These are phyloP conservation scores for Passiflora organensis DNA, from an alignment of 345 rosid genomes.

Conservation along the genomic window DNA sequence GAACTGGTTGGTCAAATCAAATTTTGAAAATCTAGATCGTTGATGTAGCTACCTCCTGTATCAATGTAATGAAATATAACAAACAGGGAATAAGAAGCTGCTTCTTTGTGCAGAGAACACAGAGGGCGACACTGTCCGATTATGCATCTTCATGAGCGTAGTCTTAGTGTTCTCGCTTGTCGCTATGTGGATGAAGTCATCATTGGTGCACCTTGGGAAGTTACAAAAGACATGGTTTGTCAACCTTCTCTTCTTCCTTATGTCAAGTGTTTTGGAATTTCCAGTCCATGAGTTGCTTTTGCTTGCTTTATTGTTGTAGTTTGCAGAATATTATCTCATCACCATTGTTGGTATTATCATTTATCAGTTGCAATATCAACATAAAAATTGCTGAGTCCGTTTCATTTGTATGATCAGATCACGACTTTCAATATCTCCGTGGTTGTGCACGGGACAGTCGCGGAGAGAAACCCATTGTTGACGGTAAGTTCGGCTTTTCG, in stretches of 20 bases:
- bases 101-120: slow-evolving; percentile 51
- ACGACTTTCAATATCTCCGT: slow-evolving; percentile 73
- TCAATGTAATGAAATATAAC: background rate
- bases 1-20: no score
- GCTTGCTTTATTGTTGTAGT: background rate
- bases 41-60: background rate
- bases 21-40: no score
- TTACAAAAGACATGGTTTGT: slow-evolving; percentile 80
- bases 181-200: slow-evolving; percentile 97
- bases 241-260: background rate
- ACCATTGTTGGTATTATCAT: no score
- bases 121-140: slow-evolving; percentile 69
- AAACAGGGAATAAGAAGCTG: slow-evolving; percentile 2
- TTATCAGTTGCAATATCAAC: background rate
- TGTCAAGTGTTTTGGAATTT: background rate
- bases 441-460: slow-evolving; percentile 83
- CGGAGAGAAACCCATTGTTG: slow-evolving; percentile 46
- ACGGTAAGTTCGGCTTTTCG: slow-evolving; percentile 30
- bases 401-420: slow-evolving; percentile 37
- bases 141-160: slow-evolving; percentile 91
- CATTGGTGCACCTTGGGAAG: slow-evolving; percentile 97
- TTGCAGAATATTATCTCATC: background rate
- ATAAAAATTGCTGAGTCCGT: background rate
- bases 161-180: slow-evolving; percentile 83
- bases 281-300: background rate